Evolutionary conservation across 805 yeast genomes (phyloP).

Genomic region (Yamadazyma paraphyllophila): DNA sequence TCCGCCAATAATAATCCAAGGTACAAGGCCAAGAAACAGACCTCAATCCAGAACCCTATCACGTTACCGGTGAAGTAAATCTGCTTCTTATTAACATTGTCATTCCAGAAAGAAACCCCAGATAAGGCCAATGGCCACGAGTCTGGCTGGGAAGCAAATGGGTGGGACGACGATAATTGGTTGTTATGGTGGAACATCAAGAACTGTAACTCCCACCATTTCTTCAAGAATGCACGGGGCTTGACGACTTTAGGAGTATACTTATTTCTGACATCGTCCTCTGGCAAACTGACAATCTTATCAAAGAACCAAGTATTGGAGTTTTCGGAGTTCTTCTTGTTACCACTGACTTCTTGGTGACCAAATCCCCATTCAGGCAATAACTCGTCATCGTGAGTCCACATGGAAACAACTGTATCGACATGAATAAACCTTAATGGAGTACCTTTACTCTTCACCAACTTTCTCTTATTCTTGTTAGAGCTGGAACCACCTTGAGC

Average conservation of each 20-base stretch:
- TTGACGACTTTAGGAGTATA: slow-evolving; percentile 65
- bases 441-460: slow-evolving; percentile 68
- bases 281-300: slow-evolving; percentile 54
- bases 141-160: slow-evolving; percentile 90
- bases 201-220: slow-evolving; percentile 86
- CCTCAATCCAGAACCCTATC: slow-evolving; percentile 87
- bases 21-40: slow-evolving; percentile 59
- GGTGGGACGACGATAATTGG: slow-evolving; percentile 82
- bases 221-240: slow-evolving; percentile 68
- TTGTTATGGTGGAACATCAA: slow-evolving; percentile 93
- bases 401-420: slow-evolving; percentile 87
- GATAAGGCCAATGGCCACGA: slow-evolving; percentile 87
- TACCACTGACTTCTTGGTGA: slow-evolving; percentile 95
- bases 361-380: slow-evolving; percentile 94
- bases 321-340: slow-evolving; percentile 68
- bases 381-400: slow-evolving; percentile 81
- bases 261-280: slow-evolving; percentile 56
- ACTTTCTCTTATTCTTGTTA: slow-evolving; percentile 45
- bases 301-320: slow-evolving; percentile 79
- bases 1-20: slow-evolving; percentile 68
- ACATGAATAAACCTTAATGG: slow-evolving; percentile 72
- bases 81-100: slow-evolving; percentile 60
- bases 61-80: slow-evolving; percentile 89
- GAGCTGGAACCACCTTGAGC: slow-evolving; percentile 33
- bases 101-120: slow-evolving; percentile 97